Percentiles rank a stretch among this genome's conserved stretches.
Conservation (phyloP, 495 filamentous ascomycete genomes). For the Amniculicola lignicola region DNA sequence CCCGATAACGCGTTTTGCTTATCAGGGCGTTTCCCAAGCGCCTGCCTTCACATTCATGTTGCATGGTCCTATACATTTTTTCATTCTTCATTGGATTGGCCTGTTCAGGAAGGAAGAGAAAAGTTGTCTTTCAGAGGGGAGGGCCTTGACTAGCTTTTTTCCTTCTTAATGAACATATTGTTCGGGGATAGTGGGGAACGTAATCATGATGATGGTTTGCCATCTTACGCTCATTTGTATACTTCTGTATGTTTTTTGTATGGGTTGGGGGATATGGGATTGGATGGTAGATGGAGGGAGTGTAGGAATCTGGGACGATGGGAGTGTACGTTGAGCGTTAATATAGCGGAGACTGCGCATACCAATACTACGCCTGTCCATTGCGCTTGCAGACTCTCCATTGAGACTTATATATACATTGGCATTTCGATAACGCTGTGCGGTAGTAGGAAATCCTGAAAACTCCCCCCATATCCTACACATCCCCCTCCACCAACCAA, state of each 20-base stretch:
- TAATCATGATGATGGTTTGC: slow-evolving; percentile 7
- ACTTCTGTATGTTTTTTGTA: slow-evolving; percentile 3
- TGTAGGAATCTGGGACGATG: not conserved
- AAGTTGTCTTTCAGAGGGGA: slow-evolving; percentile 7
- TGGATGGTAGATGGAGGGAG: not conserved
- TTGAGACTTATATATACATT: not conserved
- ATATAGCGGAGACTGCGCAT: not conserved
- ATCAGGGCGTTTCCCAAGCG: slow-evolving; percentile 12
- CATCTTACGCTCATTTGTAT: slow-evolving; percentile 31
- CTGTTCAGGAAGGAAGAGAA: not conserved
- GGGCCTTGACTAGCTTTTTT: not conserved
- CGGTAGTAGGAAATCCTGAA: too few relatives aligned
- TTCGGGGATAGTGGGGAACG: not conserved
- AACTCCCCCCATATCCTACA: not conserved
- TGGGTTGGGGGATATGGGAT: not conserved
- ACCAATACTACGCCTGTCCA: not conserved
- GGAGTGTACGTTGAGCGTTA: not conserved
- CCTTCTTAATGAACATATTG: slow-evolving; percentile 26
- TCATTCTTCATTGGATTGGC: not conserved
- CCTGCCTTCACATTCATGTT: slow-evolving; percentile 2
- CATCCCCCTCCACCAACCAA: not conserved
- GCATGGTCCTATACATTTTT: not conserved
- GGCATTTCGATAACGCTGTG: not conserved
- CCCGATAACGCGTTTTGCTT: slow-evolving; percentile 12
- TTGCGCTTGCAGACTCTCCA: not conserved